A percentile compares a stretch with the other conserved stretches of the same genome.
Conservation (phyloP, 169 alveolate species). For the Plasmodium coatneyi region DNA sequence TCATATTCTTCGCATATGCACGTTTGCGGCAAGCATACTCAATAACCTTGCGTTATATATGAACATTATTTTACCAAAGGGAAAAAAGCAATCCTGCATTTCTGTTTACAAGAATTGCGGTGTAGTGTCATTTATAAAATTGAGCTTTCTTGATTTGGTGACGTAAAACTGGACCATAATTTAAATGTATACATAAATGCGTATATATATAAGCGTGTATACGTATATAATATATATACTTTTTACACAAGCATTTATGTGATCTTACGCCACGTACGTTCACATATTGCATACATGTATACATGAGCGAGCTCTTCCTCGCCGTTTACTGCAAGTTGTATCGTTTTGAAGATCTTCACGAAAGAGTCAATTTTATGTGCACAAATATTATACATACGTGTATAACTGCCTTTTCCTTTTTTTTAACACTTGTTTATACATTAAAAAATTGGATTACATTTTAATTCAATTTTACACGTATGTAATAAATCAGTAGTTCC, state of each 20-base stretch:
- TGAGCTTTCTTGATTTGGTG: background rate
- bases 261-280: background rate
- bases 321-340: constrained; percentile 41
- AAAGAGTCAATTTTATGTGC: constrained; percentile 17
- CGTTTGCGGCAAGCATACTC: background rate
- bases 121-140: background rate
- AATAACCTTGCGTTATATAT: background rate
- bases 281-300: background rate
- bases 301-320: background rate
- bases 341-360: constrained; percentile 66
- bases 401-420: background rate
- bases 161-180: background rate
- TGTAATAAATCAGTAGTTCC: background rate
- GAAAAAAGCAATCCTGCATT: background rate
- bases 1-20: background rate
- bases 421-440: constrained; percentile 18
- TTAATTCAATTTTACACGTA: constrained; percentile 26
- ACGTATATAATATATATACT: background rate
- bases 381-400: background rate
- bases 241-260: background rate
- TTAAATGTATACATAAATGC: background rate
- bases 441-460: background rate
- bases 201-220: background rate
- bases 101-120: constrained; percentile 6
- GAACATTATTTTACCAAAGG: background rate